These are phyloP conservation scores for Hypocrella siamensis DNA, from an alignment of 2,329 filamentous ascomycete genomes.

Conservation along the genomic window DNA sequence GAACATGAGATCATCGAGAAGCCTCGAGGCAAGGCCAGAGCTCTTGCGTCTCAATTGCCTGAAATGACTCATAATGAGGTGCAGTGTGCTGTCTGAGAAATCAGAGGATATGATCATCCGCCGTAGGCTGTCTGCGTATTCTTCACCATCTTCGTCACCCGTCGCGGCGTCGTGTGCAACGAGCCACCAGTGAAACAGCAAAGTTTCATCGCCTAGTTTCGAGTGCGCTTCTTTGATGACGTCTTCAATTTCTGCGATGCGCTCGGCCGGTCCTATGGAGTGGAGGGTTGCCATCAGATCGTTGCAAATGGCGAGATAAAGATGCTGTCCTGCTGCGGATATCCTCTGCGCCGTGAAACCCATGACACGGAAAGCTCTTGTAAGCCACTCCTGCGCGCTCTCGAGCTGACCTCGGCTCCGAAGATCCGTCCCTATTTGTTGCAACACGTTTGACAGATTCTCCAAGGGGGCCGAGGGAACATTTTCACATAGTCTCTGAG, in stretches of 20 bases:
- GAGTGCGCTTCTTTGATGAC: conserved; percentile 46
- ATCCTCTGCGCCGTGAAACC: conserved; percentile 35
- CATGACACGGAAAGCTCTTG: conserved; percentile 47
- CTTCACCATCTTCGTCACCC: conserved; percentile 30
- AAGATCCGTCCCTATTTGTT: conserved; percentile 53
- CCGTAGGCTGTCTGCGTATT: conserved; percentile 37
- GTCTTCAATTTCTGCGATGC: conserved; percentile 34
- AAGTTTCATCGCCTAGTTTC: conserved; percentile 46
- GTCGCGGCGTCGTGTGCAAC: conserved; percentile 41
- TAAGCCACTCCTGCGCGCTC: conserved; percentile 56
- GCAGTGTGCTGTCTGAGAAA: conserved; percentile 48
- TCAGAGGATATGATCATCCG: conserved; percentile 45
- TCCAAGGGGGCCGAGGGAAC: conserved; percentile 39
- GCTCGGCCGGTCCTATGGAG: conserved; percentile 25
- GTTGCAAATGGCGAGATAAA: conserved; percentile 53
- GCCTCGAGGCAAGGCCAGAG: conserved; percentile 27
- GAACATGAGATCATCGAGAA: conserved; percentile 49
- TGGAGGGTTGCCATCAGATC: conserved; percentile 40
- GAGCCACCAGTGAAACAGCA: conserved; percentile 52
- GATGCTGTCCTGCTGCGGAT: conserved; percentile 43
- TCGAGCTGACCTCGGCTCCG: conserved; percentile 33
- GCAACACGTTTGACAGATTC: conserved; percentile 49
- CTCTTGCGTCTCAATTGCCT: conserved; percentile 44
- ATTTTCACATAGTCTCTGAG: conserved; percentile 20
- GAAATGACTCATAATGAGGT: conserved; percentile 50